These are phyloP conservation scores for Globisporangium middletonii DNA, from an alignment of 352 stramenopile species.

Conservation along the genomic window DNA sequence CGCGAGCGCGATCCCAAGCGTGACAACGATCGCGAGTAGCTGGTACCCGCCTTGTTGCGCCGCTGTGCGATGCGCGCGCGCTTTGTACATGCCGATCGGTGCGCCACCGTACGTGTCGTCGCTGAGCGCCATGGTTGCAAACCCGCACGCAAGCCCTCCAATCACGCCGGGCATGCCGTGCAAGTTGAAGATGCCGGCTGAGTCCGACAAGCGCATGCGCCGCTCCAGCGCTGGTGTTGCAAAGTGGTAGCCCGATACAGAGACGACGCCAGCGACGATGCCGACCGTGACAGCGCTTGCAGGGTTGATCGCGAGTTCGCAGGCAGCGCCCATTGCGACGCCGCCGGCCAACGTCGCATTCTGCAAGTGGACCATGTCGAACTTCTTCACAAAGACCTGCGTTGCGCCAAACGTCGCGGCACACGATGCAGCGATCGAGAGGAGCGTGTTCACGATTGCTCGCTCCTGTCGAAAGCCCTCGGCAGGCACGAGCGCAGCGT, in stretches of 20 bases:
- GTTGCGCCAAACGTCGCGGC: slow-evolving; percentile 48
- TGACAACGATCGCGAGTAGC: slow-evolving; percentile 45
- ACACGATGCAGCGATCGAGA: slow-evolving; percentile 62
- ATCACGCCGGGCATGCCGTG: slow-evolving; percentile 73
- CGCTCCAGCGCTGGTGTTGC: slow-evolving; percentile 34
- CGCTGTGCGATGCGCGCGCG: slow-evolving; percentile 33
- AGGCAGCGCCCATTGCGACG: slow-evolving; percentile 73
- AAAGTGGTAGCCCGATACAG: slow-evolving; percentile 37
- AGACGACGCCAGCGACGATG: slow-evolving; percentile 46
- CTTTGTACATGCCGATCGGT: slow-evolving; percentile 41
- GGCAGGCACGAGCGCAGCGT: slow-evolving; percentile 50
- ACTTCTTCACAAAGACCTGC: slow-evolving; percentile 48
- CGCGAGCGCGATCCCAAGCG: slow-evolving; percentile 30
- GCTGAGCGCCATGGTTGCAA: slow-evolving; percentile 43
- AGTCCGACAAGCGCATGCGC: slow-evolving; percentile 41
- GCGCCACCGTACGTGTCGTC: slow-evolving; percentile 45
- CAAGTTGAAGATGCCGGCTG: slow-evolving; percentile 65
- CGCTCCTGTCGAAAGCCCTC: slow-evolving; percentile 62
- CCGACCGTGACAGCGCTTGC: slow-evolving; percentile 44
- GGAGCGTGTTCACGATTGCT: slow-evolving; percentile 71
- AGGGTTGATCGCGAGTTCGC: slow-evolving; percentile 65
- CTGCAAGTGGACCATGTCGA: slow-evolving; percentile 81
- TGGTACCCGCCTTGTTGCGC: slow-evolving; percentile 52
- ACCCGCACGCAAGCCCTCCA: slow-evolving; percentile 44
- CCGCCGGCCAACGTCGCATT: slow-evolving; percentile 83